Percentiles rank a stretch among this genome's conserved stretches.
Conservation (phyloP, 2,329 filamentous ascomycete genomes). For the Annulohypoxylon truncatum region DNA sequence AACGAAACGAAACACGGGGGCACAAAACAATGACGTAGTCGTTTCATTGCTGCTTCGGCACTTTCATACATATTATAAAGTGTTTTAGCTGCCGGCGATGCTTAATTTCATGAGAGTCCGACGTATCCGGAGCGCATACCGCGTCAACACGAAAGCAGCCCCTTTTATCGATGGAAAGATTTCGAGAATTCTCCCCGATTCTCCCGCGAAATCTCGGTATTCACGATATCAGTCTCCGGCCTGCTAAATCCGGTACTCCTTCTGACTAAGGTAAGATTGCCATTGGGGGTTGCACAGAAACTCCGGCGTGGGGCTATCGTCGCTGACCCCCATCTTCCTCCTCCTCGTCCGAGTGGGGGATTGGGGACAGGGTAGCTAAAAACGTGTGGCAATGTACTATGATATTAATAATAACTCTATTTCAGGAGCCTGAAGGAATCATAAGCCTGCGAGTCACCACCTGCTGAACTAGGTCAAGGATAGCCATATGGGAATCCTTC, state of each 20-base stretch:
- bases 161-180: slow-evolving; percentile 15
- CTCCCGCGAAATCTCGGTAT: slow-evolving; percentile 17
- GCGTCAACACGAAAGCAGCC: not conserved
- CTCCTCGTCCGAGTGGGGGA: slow-evolving; percentile 18
- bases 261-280: slow-evolving; percentile 21
- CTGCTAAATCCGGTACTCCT: slow-evolving; percentile 18
- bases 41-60: slow-evolving; percentile 16
- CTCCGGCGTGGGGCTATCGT: slow-evolving; percentile 30
- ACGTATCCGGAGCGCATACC: slow-evolving; percentile 2
- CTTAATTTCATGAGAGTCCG: slow-evolving; percentile 2
- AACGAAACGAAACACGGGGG: slow-evolving; percentile 1
- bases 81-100: not conserved
- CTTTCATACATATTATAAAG: slow-evolving; percentile 8
- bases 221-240: slow-evolving; percentile 21
- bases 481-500: slow-evolving; percentile 17
- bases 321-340: slow-evolving; percentile 3
- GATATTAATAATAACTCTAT: slow-evolving; percentile 27
- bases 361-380: slow-evolving; percentile 18
- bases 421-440: slow-evolving; percentile 25
- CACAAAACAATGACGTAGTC: slow-evolving; percentile 11
- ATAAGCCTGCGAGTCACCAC: slow-evolving; percentile 21
- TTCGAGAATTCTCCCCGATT: slow-evolving; percentile 7
- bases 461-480: slow-evolving; percentile 24
- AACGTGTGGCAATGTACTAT: slow-evolving; percentile 20
- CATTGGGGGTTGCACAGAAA: slow-evolving; percentile 28